phyloP scores from a whole-genome alignment of 2,329 filamentous ascomycete genomes.

The Orbilia oligospora region DNA sequence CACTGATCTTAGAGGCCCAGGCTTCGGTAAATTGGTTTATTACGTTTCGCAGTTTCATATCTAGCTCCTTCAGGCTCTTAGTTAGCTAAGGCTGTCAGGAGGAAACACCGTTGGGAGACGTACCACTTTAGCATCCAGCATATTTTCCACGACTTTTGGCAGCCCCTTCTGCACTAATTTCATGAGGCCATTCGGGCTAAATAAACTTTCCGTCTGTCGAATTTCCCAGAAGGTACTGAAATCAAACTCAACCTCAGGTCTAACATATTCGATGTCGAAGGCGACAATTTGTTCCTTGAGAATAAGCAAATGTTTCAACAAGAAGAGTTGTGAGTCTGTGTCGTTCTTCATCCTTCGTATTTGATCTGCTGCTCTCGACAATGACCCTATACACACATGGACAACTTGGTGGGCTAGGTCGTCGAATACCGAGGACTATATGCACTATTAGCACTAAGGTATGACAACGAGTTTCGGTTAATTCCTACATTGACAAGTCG shows the following conservation, averaged over 20 bases:
- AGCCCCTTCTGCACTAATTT: conserved; percentile 74
- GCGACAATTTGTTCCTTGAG: conserved; percentile 96
- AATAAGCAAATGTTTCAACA: conserved; percentile 93
- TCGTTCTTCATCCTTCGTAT: conserved; percentile 72
- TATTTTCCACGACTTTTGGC: conserved; percentile 78
- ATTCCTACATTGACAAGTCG: conserved; percentile 75
- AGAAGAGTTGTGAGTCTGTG: conserved; percentile 87
- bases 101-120: neutral
- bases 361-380: conserved; percentile 82
- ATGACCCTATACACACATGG: conserved; percentile 86
- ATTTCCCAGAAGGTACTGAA: conserved; percentile 81
- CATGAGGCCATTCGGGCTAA: conserved; percentile 76
- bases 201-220: conserved; percentile 75
- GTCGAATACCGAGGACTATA: conserved; percentile 77
- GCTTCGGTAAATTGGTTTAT: conserved; percentile 77
- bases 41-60: conserved; percentile 74
- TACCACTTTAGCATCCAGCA: conserved; percentile 78
- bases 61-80: conserved; percentile 69
- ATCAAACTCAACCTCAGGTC: conserved; percentile 76
- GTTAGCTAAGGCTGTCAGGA: conserved; percentile 24
- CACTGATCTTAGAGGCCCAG: conserved; percentile 74
- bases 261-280: conserved; percentile 87
- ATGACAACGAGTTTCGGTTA: neutral
- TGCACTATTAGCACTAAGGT: conserved; percentile 55
- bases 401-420: conserved; percentile 86